Percentiles rank a stretch among this genome's conserved stretches.
phyloP scores from a whole-genome alignment of 139 green algal genomes.

The Microglena sp. region DNA sequence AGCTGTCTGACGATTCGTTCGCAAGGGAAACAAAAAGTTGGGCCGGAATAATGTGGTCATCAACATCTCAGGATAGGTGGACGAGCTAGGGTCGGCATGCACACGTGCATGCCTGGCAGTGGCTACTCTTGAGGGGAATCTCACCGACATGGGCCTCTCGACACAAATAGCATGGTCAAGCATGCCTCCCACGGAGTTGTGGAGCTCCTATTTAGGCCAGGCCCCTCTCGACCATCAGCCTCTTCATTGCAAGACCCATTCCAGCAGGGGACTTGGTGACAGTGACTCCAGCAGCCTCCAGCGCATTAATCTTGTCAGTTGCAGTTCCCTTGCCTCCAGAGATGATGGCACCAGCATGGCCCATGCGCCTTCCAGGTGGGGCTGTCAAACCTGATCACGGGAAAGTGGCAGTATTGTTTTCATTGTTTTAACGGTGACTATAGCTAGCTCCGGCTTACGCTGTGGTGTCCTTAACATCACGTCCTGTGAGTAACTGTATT shows the following conservation, averaged over 20 bases:
- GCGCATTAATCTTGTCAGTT: slow-evolving; percentile 88
- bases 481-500: too few species aligned
- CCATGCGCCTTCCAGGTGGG: slow-evolving; percentile 92
- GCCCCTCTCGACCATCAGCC: slow-evolving; percentile 67
- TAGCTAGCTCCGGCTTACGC: too few species aligned
- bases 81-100: too few species aligned
- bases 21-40: background rate
- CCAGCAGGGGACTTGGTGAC: slow-evolving; percentile 50
- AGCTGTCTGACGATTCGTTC: too few species aligned
- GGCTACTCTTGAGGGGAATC: background rate
- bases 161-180: background rate
- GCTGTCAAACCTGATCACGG: slow-evolving; percentile 79
- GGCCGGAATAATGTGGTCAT: background rate
- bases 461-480: too few species aligned
- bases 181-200: background rate
- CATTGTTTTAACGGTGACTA: background rate
- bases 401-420: background rate
- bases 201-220: slow-evolving; percentile 19
- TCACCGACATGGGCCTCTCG: background rate
- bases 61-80: too few species aligned
- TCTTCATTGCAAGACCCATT: slow-evolving; percentile 79
- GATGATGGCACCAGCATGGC: slow-evolving; percentile 94
- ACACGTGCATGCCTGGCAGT: background rate
- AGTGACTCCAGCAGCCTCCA: slow-evolving; percentile 81
- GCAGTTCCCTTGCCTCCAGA: slow-evolving; percentile 91